Evolutionary conservation across 768 basidiomycete genomes (phyloP).

Genomic region (Coprinopsis cinerea): DNA sequence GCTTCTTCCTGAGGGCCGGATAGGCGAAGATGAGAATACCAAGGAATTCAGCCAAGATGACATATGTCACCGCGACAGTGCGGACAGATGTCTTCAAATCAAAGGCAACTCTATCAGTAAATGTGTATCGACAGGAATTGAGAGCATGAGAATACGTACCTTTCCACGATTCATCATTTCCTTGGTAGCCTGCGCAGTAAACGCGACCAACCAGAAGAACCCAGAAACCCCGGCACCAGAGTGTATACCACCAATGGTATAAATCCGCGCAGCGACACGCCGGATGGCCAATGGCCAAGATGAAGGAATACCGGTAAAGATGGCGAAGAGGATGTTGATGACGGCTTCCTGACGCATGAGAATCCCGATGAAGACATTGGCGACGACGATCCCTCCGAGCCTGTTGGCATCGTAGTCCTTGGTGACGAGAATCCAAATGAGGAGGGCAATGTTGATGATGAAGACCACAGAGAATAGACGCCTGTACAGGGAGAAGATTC

Average conservation of each 20-base stretch:
- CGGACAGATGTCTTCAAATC: too few relatives aligned
- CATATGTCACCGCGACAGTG: too few relatives aligned
- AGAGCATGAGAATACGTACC: too few relatives aligned
- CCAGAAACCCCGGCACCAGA: slow-evolving; percentile 48
- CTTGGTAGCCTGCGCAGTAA: slow-evolving; percentile 37
- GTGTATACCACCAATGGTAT: slow-evolving; percentile 52
- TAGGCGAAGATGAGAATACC: too few relatives aligned
- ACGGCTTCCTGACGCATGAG: slow-evolving; percentile 47
- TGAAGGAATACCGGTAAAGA: slow-evolving; percentile 35
- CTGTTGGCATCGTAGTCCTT: slow-evolving; percentile 29
- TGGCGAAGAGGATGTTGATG: slow-evolving; percentile 45
- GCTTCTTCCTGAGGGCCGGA: too few relatives aligned
- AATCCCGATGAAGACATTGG: slow-evolving; percentile 38
- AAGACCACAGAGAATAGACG: slow-evolving; percentile 51
- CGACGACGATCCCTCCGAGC: slow-evolving; percentile 33
- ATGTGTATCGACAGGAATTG: too few relatives aligned
- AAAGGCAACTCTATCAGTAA: too few relatives aligned
- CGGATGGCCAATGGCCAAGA: slow-evolving; percentile 37
- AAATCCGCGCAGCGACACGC: slow-evolving; percentile 42
- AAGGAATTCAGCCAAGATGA: too few relatives aligned
- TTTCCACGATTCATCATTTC: slow-evolving; percentile 23
- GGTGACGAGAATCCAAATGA: slow-evolving; percentile 34
- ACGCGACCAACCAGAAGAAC: slow-evolving; percentile 46
- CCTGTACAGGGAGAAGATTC: slow-evolving; percentile 37
- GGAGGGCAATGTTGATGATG: slow-evolving; percentile 41